These are phyloP conservation scores for Saxophila tyrrhenica DNA, from an alignment of 495 filamentous ascomycete species.

Conservation along the genomic window DNA sequence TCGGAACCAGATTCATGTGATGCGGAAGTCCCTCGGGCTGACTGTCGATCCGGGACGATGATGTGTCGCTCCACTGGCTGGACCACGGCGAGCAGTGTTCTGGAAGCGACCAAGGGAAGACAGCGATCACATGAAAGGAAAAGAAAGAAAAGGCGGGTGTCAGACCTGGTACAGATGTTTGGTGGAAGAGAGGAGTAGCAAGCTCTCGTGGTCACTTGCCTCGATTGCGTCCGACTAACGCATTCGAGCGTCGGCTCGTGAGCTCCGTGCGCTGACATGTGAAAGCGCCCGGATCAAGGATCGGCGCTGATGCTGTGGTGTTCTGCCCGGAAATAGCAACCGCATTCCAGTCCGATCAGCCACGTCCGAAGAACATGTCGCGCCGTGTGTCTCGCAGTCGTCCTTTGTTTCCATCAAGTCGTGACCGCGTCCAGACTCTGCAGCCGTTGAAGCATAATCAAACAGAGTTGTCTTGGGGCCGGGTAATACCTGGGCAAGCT, in stretches of 20 bases:
- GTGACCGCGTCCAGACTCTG: too few species aligned
- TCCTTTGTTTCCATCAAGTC: too few species aligned
- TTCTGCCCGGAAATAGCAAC: neutral
- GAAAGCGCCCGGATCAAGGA: neutral
- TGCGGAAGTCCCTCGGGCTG: neutral
- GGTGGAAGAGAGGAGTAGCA: neutral
- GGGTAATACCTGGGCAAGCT: neutral
- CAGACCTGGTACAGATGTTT: too few species aligned
- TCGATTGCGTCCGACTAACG: too few species aligned
- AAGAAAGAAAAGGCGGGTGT: neutral
- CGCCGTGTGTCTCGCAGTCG: too few species aligned
- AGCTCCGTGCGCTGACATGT: neutral
- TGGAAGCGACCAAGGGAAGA: neutral
- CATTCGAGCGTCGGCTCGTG: neutral
- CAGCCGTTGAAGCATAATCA: too few species aligned
- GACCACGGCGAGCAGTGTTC: neutral
- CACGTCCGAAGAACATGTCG: neutral
- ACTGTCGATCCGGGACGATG: neutral
- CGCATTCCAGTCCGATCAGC: neutral
- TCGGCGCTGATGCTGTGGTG: neutral
- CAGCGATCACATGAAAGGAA: neutral
- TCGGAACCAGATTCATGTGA: neutral
- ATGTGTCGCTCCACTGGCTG: neutral
- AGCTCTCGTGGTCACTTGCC: neutral
- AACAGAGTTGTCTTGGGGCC: too few species aligned